Evolutionary conservation across 73 alveolate species (phyloP).

Genomic region (Effrenium voratum): DNA sequence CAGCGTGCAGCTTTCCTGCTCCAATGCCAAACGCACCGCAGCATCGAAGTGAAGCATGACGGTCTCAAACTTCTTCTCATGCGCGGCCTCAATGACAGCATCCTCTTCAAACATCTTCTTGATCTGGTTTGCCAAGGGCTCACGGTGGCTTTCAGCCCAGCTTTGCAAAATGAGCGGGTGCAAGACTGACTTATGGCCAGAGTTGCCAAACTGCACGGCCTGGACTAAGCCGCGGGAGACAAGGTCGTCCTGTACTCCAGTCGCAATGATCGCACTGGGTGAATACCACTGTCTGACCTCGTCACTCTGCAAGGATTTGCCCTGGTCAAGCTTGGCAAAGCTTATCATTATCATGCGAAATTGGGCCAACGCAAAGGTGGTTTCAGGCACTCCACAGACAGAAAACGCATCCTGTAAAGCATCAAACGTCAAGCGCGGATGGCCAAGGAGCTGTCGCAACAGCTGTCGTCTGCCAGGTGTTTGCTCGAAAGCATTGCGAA

Average conservation of each 20-base stretch:
- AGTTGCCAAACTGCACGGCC: background rate
- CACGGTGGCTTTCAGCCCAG: background rate
- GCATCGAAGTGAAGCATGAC: background rate
- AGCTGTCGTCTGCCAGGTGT: background rate
- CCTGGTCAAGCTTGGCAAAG: background rate
- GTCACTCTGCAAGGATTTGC: background rate
- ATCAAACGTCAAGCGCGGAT: slow-evolving; percentile 2
- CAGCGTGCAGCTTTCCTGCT: background rate
- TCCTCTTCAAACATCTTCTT: background rate
- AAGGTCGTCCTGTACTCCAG: background rate
- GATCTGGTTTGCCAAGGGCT: background rate
- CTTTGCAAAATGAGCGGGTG: background rate
- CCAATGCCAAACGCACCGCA: slow-evolving; percentile 9
- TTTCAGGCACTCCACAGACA: background rate
- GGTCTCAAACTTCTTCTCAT: slow-evolving; percentile 3
- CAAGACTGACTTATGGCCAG: background rate
- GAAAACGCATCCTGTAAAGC: background rate
- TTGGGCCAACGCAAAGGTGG: background rate
- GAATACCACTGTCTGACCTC: background rate
- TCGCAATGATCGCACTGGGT: background rate
- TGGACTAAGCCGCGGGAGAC: background rate
- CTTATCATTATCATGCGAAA: background rate
- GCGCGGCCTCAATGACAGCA: background rate
- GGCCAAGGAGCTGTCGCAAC: background rate
- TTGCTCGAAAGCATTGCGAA: background rate